Evolutionary conservation across 768 basidiomycete genomes (phyloP).

Genomic region (Cystobasidium ongulense): DNA sequence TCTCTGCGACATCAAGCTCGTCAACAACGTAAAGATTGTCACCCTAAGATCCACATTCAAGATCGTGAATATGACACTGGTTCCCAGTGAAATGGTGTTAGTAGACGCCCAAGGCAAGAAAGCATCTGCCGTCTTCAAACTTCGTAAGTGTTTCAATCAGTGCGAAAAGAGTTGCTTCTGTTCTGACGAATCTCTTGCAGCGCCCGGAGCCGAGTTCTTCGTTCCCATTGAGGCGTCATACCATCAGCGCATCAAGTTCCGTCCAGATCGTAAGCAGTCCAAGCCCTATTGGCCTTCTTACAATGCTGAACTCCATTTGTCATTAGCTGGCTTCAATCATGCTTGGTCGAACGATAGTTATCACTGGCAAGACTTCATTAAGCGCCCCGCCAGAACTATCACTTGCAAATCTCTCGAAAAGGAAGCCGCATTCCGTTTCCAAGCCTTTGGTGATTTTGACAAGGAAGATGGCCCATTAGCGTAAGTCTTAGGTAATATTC

Average conservation of each 20-base stretch:
- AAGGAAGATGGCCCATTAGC: slow-evolving; percentile 52
- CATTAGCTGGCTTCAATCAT: slow-evolving; percentile 86
- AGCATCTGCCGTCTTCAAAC: slow-evolving; percentile 69
- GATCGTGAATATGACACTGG: slow-evolving; percentile 79
- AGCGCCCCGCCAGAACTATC: slow-evolving; percentile 61
- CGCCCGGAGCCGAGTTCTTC: slow-evolving; percentile 76
- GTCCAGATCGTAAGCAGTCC: slow-evolving; percentile 75
- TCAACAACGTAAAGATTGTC: slow-evolving; percentile 87
- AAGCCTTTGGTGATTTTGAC: slow-evolving; percentile 78
- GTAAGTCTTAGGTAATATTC: slow-evolving; percentile 47
- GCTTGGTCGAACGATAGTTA: slow-evolving; percentile 74
- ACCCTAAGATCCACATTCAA: slow-evolving; percentile 87
- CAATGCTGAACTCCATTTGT: not conserved
- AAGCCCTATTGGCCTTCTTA: not conserved
- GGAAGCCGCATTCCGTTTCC: slow-evolving; percentile 89
- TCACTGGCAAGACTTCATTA: slow-evolving; percentile 78
- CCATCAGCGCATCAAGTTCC: slow-evolving; percentile 68
- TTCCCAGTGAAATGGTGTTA: slow-evolving; percentile 82
- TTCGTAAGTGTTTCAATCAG: slow-evolving; percentile 52
- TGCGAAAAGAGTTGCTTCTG: not conserved
- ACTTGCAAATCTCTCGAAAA: slow-evolving; percentile 69
- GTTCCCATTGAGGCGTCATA: slow-evolving; percentile 84
- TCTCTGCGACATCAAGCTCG: slow-evolving; percentile 77
- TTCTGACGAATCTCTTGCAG: slow-evolving; percentile 43
- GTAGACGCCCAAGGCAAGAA: slow-evolving; percentile 72